A percentile compares a stretch with the other conserved stretches of the same genome.
phyloP scores from a whole-genome alignment of 768 basidiomycete genomes.

The Kwoniella sp. region DNA sequence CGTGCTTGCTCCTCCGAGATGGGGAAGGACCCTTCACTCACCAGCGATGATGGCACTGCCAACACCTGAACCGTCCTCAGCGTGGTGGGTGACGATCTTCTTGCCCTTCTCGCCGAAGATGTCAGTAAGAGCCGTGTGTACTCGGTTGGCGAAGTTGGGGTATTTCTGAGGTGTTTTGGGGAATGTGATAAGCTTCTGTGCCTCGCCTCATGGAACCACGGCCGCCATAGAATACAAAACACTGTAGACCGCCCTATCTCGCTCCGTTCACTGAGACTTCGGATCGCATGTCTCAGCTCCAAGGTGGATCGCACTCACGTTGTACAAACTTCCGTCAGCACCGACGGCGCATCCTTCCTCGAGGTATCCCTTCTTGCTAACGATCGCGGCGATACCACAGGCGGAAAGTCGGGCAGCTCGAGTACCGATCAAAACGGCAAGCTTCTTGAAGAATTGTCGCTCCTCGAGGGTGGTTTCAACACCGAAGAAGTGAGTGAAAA shows the following conservation, averaged over 20 bases:
- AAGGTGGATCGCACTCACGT: too few species aligned
- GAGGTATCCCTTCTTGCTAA: conserved; percentile 88
- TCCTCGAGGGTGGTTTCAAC: conserved; percentile 95
- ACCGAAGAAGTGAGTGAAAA: conserved; percentile 96
- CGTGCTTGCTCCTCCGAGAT: not conserved
- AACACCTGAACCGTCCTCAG: conserved; percentile 90
- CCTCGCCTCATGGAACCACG: not conserved
- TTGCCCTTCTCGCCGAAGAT: conserved; percentile 95
- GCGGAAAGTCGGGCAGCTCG: conserved; percentile 88
- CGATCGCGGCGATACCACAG: conserved; percentile 96
- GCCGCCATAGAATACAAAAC: too few species aligned
- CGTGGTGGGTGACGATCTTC: conserved; percentile 77
- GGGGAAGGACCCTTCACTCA: conserved; percentile 49
- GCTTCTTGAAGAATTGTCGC: conserved; percentile 93
- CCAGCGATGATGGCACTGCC: conserved; percentile 95
- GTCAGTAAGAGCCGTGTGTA: conserved; percentile 89
- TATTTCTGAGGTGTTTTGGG: conserved; percentile 72
- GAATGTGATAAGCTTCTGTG: not conserved
- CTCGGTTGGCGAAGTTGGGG: conserved; percentile 87
- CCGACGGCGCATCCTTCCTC: conserved; percentile 72
- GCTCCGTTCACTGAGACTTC: too few species aligned
- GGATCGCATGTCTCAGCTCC: too few species aligned
- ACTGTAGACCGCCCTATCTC: too few species aligned
- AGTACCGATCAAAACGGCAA: conserved; percentile 83
- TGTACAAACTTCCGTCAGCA: conserved; percentile 86